Evolutionary conservation across 768 basidiomycete genomes (phyloP), one percentile per base, ranked within the genome.

Genomic region (Tricholoma furcatifolium): DNA sequence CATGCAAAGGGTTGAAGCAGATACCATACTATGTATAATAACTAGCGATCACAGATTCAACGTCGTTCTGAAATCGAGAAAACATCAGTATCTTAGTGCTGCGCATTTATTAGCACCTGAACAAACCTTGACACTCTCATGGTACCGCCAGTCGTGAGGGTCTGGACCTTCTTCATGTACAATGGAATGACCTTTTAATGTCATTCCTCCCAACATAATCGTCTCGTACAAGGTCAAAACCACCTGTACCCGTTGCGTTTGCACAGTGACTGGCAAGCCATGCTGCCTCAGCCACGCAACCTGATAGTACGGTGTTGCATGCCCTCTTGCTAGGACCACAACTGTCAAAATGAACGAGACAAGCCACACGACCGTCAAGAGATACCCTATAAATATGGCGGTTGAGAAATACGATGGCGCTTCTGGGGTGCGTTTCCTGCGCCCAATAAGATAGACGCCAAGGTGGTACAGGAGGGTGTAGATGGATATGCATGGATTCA

Each of bases 361-460:
- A 12, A 70, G 53, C 69, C 69, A 71, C n/a, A 66, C 50, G 14
- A 65, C 6, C 30, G 66, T 60, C 35, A 70, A 51, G 2, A 72
- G 57, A 53, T 69, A 69, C 3, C 62, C 66, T 27, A 60, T 65
- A 41, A 71, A 57, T 43, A 70, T 46, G 23, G 58, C 55, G 1
- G 69, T 70, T 6, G 65, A 68, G 52, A 69, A 72, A 54, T 70
- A 72, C 18, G 67, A 67, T 3, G 69, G 69, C 11, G 63, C 51
- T 9, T 62, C 57, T 31, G 56, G 50, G 34, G 56, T 56, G 18
- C 68, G 61, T 42, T 63, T 64, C 36, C 57, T 57, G 14, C 62
- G 63, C 6, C 65, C 59, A 11, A 71, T 52, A 17, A 71, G 43
- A 15, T 69, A 41, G 23, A 68, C 60, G 9, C 62, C 51, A 24